Conservation (phyloP, 257 asterid species). For the Jasminum sambac region DNA sequence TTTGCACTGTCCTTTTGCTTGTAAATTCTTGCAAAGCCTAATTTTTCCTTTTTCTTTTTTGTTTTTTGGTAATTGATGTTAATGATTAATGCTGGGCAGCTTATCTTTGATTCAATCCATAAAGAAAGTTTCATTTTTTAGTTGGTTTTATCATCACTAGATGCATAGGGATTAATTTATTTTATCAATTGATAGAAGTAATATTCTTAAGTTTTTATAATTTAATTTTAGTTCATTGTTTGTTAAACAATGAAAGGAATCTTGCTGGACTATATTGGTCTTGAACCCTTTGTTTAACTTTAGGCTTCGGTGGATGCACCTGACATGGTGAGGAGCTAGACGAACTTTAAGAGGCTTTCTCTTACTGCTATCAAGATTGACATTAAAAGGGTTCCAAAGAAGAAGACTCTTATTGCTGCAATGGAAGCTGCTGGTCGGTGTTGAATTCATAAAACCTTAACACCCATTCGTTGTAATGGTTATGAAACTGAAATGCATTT, state of each 20-base stretch:
- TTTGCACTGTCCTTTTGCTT: too few relatives aligned
- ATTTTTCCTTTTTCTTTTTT: too few relatives aligned
- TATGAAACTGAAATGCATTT: background rate
- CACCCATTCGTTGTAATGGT: background rate
- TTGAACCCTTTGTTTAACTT: background rate
- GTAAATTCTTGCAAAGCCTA: too few relatives aligned
- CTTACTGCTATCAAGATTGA: constrained; percentile 86
- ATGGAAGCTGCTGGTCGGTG: constrained; percentile 91
- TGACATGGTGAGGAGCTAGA: constrained; percentile 87
- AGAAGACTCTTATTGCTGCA: constrained; percentile 81
- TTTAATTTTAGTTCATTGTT: background rate
- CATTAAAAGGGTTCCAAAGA: constrained; percentile 78
- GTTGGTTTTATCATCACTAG: background rate
- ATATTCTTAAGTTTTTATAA: background rate
- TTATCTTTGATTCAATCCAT: background rate
- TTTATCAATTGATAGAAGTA: background rate
- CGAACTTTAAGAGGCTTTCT: constrained; percentile 89
- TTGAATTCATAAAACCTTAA: background rate
- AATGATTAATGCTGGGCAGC: background rate
- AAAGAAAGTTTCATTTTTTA: background rate
- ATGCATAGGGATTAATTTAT: background rate
- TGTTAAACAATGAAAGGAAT: background rate
- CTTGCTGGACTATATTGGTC: background rate
- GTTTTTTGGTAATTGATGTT: too few relatives aligned
- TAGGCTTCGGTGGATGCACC: constrained; percentile 96